phyloP scores from a whole-genome alignment of 495 filamentous ascomycete genomes.

The Aspergillus campestris region DNA sequence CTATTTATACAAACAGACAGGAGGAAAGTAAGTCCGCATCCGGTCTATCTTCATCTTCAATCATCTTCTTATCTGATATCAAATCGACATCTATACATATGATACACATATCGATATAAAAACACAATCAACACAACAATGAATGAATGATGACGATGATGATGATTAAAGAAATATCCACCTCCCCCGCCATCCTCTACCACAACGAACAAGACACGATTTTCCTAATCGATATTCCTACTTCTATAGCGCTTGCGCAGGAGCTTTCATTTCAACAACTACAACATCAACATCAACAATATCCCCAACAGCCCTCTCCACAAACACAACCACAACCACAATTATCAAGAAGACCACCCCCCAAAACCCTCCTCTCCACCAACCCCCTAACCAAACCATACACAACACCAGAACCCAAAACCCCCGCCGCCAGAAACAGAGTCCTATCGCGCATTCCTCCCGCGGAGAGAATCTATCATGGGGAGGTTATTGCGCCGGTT shows the following conservation, averaged over 20 bases:
- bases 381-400: slow-evolving; percentile 25
- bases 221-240: slow-evolving; percentile 56
- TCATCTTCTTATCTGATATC: no score
- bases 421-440: slow-evolving; percentile 25
- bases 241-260: slow-evolving; percentile 46
- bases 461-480: slow-evolving; percentile 23
- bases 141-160: no score
- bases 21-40: no score
- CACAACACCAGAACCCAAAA: slow-evolving; percentile 35
- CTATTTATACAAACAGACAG: no score
- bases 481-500: slow-evolving; percentile 19
- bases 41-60: no score
- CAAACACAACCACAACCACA: slow-evolving; percentile 1
- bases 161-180: slow-evolving; percentile 13
- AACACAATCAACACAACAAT: no score
- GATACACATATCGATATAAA: no score
- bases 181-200: slow-evolving; percentile 34
- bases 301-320: neutral
- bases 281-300: neutral
- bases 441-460: slow-evolving; percentile 24
- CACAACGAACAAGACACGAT: slow-evolving; percentile 34
- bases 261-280: slow-evolving; percentile 12
- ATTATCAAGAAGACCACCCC: slow-evolving; percentile 1
- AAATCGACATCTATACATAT: no score
- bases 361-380: slow-evolving; percentile 22